Percentiles rank a stretch among this genome's conserved stretches.
Conservation (phyloP, 1,284 basidiomycete species). For the Phylloporus sp. region DNA sequence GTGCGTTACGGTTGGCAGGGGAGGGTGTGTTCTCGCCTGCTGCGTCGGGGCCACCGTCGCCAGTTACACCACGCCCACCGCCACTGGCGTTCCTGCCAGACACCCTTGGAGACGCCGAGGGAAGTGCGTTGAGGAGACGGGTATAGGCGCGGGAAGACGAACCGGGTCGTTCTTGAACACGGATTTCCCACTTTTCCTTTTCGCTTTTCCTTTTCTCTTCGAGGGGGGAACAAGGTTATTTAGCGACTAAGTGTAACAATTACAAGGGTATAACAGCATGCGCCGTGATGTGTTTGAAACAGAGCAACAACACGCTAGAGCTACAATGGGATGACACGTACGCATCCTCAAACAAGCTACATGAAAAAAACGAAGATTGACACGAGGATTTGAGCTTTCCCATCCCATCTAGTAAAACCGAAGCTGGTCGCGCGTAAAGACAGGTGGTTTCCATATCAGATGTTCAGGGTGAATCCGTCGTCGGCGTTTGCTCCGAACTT, state of each 20-base stretch:
- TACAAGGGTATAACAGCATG: conserved; percentile 23
- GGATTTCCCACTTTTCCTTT: background rate
- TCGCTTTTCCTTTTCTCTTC: background rate
- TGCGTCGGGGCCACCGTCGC: conserved; percentile 69
- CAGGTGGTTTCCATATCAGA: conserved; percentile 93
- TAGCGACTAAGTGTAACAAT: conserved; percentile 10
- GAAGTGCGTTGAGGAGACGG: conserved; percentile 31
- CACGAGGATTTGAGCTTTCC: background rate
- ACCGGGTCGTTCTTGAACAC: too few relatives aligned
- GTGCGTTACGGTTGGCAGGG: too few relatives aligned
- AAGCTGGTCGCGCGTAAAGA: conserved; percentile 89
- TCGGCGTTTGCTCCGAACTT: conserved; percentile 81
- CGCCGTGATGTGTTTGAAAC: conserved; percentile 19
- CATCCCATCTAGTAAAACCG: conserved; percentile 72
- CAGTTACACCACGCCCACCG: conserved; percentile 39
- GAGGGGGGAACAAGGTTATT: background rate
- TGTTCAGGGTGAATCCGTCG: conserved; percentile 83
- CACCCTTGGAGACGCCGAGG: conserved; percentile 10
- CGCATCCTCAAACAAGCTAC: conserved; percentile 14
- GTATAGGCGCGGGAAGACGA: conserved; percentile 5
- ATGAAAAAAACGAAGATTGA: background rate
- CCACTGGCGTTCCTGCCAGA: conserved; percentile 2
- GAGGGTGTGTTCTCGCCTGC: conserved; percentile 77
- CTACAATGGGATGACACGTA: conserved; percentile 32
- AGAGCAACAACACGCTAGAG: conserved; percentile 33